Evolutionary conservation across 2,329 filamentous ascomycete genomes (phyloP).

Genomic region (Fusarium redolens): DNA sequence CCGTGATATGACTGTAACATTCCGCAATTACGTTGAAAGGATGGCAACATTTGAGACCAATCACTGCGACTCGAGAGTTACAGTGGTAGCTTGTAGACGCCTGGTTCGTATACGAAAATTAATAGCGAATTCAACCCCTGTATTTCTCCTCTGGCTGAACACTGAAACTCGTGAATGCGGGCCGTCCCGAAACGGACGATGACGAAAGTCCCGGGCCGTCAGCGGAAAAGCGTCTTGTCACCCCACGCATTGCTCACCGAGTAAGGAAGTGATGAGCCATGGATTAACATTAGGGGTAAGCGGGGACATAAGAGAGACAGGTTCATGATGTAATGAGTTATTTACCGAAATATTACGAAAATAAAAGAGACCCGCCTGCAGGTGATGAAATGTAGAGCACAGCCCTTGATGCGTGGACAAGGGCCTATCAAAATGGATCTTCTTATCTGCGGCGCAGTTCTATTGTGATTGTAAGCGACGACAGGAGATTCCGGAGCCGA

Average conservation of each 20-base stretch:
- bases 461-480: no score
- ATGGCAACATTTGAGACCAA: background rate
- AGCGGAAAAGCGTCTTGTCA: background rate
- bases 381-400: background rate
- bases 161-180: background rate
- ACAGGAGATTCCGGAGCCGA: background rate
- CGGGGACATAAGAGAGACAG: fast-evolving
- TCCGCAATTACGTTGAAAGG: no score
- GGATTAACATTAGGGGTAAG: background rate
- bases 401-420: background rate
- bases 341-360: background rate
- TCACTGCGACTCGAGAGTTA: background rate
- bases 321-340: background rate
- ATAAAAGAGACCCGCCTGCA: background rate
- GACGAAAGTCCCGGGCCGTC: background rate
- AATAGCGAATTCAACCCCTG: background rate
- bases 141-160: background rate
- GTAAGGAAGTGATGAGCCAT: background rate
- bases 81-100: background rate
- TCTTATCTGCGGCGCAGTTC: background rate
- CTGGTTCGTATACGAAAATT: background rate
- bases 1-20: no score
- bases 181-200: background rate
- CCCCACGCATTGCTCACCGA: background rate
- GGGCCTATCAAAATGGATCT: background rate